phyloP scores from a whole-genome alignment of 495 filamentous ascomycete genomes.

The Penicillium turbatum region DNA sequence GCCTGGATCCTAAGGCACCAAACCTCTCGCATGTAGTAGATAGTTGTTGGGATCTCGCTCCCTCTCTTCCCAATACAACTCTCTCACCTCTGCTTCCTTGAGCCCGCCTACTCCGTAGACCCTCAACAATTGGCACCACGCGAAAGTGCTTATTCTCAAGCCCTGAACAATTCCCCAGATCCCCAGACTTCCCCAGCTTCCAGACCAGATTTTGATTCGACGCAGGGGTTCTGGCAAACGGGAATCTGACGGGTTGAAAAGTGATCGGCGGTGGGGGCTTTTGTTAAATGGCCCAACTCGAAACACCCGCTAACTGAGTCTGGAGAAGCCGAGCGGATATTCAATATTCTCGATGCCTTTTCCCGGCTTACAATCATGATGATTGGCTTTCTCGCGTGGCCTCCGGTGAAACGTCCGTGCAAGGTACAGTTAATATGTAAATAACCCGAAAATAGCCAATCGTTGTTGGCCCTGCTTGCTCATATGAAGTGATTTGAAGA shows the following conservation, averaged over 20 bases:
- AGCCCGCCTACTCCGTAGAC: no score
- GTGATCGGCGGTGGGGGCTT: constrained; percentile 11
- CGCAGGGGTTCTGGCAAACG: not conserved
- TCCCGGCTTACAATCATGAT: not conserved
- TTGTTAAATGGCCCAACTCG: not conserved
- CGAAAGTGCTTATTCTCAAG: no score
- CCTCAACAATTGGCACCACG: no score
- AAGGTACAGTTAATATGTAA: no score
- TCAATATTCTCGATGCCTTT: not conserved
- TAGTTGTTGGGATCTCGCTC: no score
- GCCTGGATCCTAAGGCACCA: no score
- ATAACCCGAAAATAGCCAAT: not conserved
- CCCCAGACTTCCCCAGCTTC: no score
- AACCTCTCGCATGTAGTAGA: no score
- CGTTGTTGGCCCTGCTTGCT: not conserved
- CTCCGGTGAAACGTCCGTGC: constrained; percentile 2
- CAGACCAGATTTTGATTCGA: no score
- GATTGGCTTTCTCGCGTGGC: not conserved
- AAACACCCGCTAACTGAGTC: constrained; percentile 14
- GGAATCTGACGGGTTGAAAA: constrained; percentile 10
- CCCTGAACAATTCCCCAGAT: no score
- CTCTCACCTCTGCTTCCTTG: no score
- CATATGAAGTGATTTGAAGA: not conserved
- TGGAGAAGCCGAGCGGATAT: constrained; percentile 16
- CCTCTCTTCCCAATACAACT: no score